Conservation (phyloP, 2,329 filamentous ascomycete species). For the Ophiosphaerella narmari region DNA sequence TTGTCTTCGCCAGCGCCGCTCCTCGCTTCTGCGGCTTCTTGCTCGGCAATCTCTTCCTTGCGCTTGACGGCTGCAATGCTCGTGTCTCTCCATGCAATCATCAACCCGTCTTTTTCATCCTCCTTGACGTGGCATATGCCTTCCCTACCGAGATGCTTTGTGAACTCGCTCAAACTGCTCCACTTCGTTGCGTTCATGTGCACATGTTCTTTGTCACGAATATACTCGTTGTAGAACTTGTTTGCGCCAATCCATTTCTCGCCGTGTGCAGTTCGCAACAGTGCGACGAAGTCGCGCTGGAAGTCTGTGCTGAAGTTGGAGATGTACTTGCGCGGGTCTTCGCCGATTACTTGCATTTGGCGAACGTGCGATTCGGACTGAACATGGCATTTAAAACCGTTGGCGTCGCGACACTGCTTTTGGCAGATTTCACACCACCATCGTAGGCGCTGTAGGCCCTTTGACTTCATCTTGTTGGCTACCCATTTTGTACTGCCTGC, state of each 20-base stretch:
- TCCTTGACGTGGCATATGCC: constrained; percentile 83
- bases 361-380: constrained; percentile 85
- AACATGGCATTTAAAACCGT: constrained; percentile 72
- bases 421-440: constrained; percentile 90
- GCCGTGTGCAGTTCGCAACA: constrained; percentile 82
- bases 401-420: constrained; percentile 78
- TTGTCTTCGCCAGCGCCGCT: constrained; percentile 88
- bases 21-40: constrained; percentile 85
- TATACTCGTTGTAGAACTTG: constrained; percentile 94
- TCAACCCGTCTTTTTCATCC: constrained; percentile 84
- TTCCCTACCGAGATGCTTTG: constrained; percentile 82
- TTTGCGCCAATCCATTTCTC: constrained; percentile 91
- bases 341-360: constrained; percentile 85
- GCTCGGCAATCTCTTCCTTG: constrained; percentile 78
- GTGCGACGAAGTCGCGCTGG: constrained; percentile 73
- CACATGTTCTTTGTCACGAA: constrained; percentile 70
- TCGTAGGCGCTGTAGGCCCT: constrained; percentile 67
- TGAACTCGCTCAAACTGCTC: constrained; percentile 86
- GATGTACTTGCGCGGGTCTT: constrained; percentile 84
- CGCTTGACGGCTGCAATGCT: constrained; percentile 81
- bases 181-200: constrained; percentile 95
- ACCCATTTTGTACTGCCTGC: constrained; percentile 89
- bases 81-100: constrained; percentile 90
- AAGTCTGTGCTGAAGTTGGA: constrained; percentile 83
- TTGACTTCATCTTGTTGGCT: constrained; percentile 84